Evolutionary conservation across 176 grass and related monocot genomes (phyloP).

Genomic region (Hsuehochloa calcarea): DNA sequence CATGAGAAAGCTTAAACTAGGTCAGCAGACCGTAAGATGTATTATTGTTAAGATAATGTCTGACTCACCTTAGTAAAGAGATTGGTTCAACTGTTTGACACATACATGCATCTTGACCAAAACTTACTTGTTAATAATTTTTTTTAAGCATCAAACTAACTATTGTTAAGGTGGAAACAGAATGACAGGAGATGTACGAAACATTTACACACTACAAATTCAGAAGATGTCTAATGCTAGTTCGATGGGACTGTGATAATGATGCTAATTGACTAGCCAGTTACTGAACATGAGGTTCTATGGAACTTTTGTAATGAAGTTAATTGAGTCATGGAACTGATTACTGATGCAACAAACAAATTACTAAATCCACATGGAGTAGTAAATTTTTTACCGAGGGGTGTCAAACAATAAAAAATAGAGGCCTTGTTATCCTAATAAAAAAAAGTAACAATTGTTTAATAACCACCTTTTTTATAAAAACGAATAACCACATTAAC

Average conservation of each 20-base stretch:
- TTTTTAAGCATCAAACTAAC: background rate
- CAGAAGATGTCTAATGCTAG: background rate
- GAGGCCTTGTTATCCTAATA: background rate
- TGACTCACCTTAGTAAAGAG: background rate
- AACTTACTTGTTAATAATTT: background rate
- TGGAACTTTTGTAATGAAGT: background rate
- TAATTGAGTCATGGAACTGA: background rate
- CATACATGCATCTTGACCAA: background rate
- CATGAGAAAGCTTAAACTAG: background rate
- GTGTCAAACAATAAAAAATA: background rate
- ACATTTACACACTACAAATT: background rate
- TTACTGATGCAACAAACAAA: background rate
- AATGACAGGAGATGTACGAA: background rate
- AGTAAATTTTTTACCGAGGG: background rate
- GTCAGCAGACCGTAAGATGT: background rate
- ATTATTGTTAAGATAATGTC: background rate
- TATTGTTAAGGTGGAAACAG: background rate
- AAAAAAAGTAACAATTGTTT: background rate
- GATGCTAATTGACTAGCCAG: background rate
- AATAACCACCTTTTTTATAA: too few relatives aligned
- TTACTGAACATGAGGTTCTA: background rate
- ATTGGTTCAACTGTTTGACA: background rate
- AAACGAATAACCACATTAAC: background rate
- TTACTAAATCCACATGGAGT: background rate
- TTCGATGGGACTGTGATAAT: background rate